Evolutionary conservation across 768 basidiomycete genomes (phyloP), one percentile per base, ranked within the genome.

Genomic region (Chiua virens): DNA sequence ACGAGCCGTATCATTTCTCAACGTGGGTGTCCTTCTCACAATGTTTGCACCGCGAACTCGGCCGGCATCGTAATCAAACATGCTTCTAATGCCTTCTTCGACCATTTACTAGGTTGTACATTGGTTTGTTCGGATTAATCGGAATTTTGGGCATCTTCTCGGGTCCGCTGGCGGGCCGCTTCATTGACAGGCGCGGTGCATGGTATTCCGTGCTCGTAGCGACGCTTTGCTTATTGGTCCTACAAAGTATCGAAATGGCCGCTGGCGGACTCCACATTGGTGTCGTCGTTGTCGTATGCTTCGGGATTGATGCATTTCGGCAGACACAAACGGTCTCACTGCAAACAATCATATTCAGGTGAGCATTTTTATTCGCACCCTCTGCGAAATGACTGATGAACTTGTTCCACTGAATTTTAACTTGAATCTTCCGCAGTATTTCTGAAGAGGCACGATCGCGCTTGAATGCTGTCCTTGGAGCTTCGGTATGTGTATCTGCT

Each of bases 81-180:
- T 39, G 22, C 4, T 15, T 15, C 43, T 57, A 34, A 55, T 34
- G 20, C 17, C 4, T n/a, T 45, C 20, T 18, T 39, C 42, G 38
- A 13, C 30, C 11, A 23, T 42, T 13, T 45, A n/a, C n/a, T n/a
- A 52, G 59, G 22, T 60, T 62, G 47, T 67, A 68, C 25, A 78
- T 78, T 37, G 79, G 79, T 41, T 58, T 80, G 5, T 76, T 80
- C 47, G 79, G 77, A 14, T 67, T 80, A 8, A 62, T 79, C 18
- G 79, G 79, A 13, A 62, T 79, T 21, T 55, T 63, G 50, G 78
- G 73, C 25, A 66, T 76, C 42, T 50, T 61, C 20, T 57, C 55
- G 2, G 69, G 58, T 1, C 69, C 67, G 10, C 39, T 63, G 38
- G 63, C 62, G 1, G 66, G 67, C 11, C 59, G 52, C 34, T 42